Conservation (phyloP, 108 stramenopile genomes). For the Skeletonema menzelii region DNA sequence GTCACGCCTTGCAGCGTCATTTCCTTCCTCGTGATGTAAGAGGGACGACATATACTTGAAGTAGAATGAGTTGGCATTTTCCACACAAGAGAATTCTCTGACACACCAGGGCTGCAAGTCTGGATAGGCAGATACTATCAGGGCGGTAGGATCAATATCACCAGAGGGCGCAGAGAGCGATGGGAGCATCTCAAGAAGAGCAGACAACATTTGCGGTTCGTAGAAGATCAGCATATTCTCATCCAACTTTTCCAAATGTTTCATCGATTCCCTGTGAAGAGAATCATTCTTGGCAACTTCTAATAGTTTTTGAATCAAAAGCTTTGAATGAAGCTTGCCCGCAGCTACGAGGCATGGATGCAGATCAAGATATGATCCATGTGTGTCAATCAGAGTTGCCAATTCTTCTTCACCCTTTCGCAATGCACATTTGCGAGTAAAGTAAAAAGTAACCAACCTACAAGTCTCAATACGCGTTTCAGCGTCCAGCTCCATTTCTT, state of each 20-base stretch:
- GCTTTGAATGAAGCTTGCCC: slow-evolving; percentile 46
- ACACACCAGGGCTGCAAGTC: slow-evolving; percentile 83
- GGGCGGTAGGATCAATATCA: slow-evolving; percentile 32
- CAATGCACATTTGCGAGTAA: slow-evolving; percentile 51
- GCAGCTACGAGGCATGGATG: slow-evolving; percentile 64
- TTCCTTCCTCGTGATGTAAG: slow-evolving; percentile 69
- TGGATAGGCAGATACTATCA: slow-evolving; percentile 83
- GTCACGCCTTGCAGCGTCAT: slow-evolving; percentile 67
- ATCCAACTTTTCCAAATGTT: slow-evolving; percentile 49
- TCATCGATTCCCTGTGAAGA: slow-evolving; percentile 68
- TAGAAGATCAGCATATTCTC: slow-evolving; percentile 57
- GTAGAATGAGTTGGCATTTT: slow-evolving; percentile 46
- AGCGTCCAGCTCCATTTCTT: slow-evolving; percentile 67
- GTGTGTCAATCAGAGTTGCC: slow-evolving; percentile 60
- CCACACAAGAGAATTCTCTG: slow-evolving; percentile 42
- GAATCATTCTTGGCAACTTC: slow-evolving; percentile 67
- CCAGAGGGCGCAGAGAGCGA: slow-evolving; percentile 27
- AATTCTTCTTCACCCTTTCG: slow-evolving; percentile 28
- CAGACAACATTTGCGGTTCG: slow-evolving; percentile 75
- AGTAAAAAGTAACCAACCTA: slow-evolving; percentile 80
- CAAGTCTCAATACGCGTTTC: slow-evolving; percentile 84
- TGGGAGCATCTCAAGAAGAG: slow-evolving; percentile 51
- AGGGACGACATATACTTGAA: slow-evolving; percentile 72
- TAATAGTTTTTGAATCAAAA: slow-evolving; percentile 53
- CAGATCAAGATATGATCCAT: slow-evolving; percentile 80